These are phyloP conservation scores for Candida pseudoviswanathii DNA, from an alignment of 1,139 yeast genomes.

Conservation along the genomic window DNA sequence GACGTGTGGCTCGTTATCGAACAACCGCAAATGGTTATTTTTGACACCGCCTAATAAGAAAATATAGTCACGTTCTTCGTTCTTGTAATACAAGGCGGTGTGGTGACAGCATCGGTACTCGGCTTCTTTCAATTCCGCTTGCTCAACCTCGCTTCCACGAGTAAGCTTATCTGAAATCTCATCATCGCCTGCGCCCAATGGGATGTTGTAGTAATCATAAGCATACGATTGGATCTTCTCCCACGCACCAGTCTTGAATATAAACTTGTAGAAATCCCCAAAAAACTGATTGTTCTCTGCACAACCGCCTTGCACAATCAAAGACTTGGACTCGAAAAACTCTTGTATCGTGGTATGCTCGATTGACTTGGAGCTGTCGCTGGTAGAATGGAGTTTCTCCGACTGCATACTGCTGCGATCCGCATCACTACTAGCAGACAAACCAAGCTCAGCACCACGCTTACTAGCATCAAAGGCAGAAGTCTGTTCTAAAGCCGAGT, in stretches of 20 bases:
- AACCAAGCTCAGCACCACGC: constrained; percentile 1
- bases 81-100: constrained; percentile 37
- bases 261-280: constrained; percentile 37
- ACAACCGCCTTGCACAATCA: constrained; percentile 48
- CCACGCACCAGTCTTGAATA: constrained; percentile 41
- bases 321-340: constrained; percentile 31
- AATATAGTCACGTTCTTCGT: constrained; percentile 40
- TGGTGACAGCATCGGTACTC: constrained; percentile 49
- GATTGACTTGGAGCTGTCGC: not conserved
- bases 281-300: constrained; percentile 32
- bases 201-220: constrained; percentile 37
- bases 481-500: constrained; percentile 21
- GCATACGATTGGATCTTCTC: constrained; percentile 33
- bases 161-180: constrained; percentile 25
- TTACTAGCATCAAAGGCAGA: constrained; percentile 18
- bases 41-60: constrained; percentile 45
- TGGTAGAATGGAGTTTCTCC: not conserved
- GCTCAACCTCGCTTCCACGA: constrained; percentile 26
- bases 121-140: constrained; percentile 40
- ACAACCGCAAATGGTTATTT: constrained; percentile 38
- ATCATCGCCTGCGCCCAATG: constrained; percentile 31
- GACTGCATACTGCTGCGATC: not conserved
- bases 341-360: constrained; percentile 18
- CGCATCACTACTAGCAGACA: not conserved
- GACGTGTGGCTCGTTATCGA: constrained; percentile 32